A percentile compares a stretch with the other conserved stretches of the same genome.
Conservation (phyloP, 352 stramenopile species). For the Globisporangium alternatum region DNA sequence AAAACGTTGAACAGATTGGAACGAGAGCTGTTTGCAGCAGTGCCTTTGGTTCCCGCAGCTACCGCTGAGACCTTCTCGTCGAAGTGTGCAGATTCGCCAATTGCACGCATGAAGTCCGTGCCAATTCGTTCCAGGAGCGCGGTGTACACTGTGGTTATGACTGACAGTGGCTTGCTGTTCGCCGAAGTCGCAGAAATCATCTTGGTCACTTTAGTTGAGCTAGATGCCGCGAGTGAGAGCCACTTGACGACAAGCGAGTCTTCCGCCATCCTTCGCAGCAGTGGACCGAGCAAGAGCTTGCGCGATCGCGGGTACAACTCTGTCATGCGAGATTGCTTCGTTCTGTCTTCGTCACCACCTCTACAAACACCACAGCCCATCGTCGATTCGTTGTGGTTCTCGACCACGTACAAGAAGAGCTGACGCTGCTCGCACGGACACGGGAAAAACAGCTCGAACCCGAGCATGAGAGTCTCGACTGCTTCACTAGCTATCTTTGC, state of each 20-base stretch:
- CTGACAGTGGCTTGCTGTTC: not conserved
- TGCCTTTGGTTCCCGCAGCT: not conserved
- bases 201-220: not conserved
- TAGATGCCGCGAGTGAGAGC: slow-evolving; percentile 19
- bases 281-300: slow-evolving; percentile 40
- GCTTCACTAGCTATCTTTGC: slow-evolving; percentile 39
- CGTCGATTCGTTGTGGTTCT: not conserved
- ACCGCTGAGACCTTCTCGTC: not conserved
- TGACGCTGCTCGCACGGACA: slow-evolving; percentile 61
- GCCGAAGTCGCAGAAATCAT: not conserved
- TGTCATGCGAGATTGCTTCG: not conserved
- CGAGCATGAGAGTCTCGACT: slow-evolving; percentile 63
- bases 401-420: slow-evolving; percentile 50
- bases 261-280: slow-evolving; percentile 69
- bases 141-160: slow-evolving; percentile 12
- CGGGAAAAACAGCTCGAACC: slow-evolving; percentile 88
- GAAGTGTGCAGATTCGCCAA: not conserved
- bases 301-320: slow-evolving; percentile 26
- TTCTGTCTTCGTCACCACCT: not conserved
- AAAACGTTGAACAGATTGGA: slow-evolving; percentile 23
- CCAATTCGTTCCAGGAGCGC: slow-evolving; percentile 11
- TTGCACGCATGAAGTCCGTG: slow-evolving; percentile 10
- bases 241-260: slow-evolving; percentile 52
- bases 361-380: not conserved
- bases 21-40: not conserved